Base-by-base conservation (phyloP, 2,329 filamentous ascomycete genomes). In the Nemania bipapillata region DNA sequence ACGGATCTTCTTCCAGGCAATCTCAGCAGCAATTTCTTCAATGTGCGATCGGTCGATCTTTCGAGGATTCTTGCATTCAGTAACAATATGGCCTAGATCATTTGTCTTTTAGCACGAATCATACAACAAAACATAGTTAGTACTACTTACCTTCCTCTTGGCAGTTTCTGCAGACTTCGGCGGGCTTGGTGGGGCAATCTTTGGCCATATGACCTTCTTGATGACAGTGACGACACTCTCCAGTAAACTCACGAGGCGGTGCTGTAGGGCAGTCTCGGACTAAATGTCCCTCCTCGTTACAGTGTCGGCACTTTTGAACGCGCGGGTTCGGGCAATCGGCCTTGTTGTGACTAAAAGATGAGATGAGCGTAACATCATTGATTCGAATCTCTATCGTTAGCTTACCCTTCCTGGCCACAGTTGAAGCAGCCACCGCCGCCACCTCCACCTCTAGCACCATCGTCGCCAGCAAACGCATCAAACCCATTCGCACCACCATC, bases 151-250 rank as follows among this genome's bases (percentile, higher is more conserved):
- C 89, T 74, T 87, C 85, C 71, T 88, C 79, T 32, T 85, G 81
- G 74, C 91, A 92, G 74, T 90, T 89, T 57, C 83, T 83, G 79
- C 90, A 92, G 8, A 83, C 69, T 74, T 81, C 79, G 1, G 89
- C 82, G 6, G 85, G 84, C 70, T 86, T 87, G 1, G 85, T 79
- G 1, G 90, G 90, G 71, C 91, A 94, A 59, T 91, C 88, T 22
- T 86, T 84, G 59, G 86, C 81, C 74, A 87, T 81, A 70, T 90
- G 87, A 22, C 87, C 87, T 37, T 82, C 77, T 66, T 84, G 74
- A 17, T 82, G 79, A 72, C 87, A 89, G 66, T 77, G 12, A 54
- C 81, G 83, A 77, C 87, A 90, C 20, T 80, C 82, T 3, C 87
- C 87, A 55, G 82, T 74, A 61, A 79, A 78, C 70, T 78, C 76